phyloP scores from a whole-genome alignment of 495 filamentous ascomycete species.

The Cladorrhinum samala region DNA sequence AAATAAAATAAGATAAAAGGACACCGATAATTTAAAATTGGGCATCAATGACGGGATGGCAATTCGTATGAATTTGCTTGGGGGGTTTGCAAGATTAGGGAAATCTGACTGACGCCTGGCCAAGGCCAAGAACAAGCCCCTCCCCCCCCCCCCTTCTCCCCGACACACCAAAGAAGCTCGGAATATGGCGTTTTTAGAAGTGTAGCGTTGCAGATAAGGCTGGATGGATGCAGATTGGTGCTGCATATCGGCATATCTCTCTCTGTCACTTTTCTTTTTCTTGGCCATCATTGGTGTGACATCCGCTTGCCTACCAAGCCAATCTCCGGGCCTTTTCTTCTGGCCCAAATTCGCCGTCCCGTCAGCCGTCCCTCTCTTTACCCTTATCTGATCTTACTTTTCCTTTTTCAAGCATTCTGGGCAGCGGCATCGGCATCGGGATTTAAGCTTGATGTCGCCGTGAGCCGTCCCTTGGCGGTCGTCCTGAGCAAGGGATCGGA shows the following conservation, averaged over 20 bases:
- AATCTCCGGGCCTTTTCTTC: neutral
- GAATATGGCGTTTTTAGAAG: neutral
- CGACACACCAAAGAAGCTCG: no score
- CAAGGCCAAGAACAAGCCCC: no score
- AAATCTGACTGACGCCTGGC: no score
- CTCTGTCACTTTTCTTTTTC: neutral
- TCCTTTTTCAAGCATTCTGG: neutral
- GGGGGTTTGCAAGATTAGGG: no score
- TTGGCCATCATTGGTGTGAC: neutral
- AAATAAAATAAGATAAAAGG: no score
- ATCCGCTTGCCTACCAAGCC: neutral
- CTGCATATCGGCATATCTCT: constrained; percentile 14
- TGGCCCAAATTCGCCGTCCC: no score
- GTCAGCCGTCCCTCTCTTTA: neutral
- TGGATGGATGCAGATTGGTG: neutral
- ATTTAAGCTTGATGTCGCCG: constrained; percentile 6
- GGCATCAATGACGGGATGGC: no score
- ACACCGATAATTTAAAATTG: no score
- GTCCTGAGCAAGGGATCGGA: neutral
- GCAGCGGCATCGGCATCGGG: constrained; percentile 2
- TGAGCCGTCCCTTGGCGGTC: constrained; percentile 10
- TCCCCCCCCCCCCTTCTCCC: no score
- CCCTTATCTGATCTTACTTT: neutral
- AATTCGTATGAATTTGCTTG: no score
- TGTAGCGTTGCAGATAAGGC: neutral